Conservation (phyloP, 148 eudicot genomes). For the Camellia japonica region DNA sequence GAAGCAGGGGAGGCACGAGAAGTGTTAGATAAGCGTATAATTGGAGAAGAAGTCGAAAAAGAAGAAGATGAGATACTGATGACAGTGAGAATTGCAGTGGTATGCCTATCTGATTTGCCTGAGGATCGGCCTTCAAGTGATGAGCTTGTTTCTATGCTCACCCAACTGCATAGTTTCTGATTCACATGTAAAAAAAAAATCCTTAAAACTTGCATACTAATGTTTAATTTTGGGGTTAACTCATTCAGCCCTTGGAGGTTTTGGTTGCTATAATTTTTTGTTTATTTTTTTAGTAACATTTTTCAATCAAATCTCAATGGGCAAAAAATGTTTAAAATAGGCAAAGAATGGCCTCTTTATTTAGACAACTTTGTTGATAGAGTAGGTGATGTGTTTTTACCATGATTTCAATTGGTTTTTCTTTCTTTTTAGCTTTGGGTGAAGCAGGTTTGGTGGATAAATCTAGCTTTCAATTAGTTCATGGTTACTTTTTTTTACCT, state of each 20-base stretch:
- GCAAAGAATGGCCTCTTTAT: too few relatives aligned
- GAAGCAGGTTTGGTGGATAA: too few relatives aligned
- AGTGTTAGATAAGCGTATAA: conserved; percentile 70
- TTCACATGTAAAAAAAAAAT: not conserved
- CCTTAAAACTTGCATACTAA: not conserved
- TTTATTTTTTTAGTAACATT: too few relatives aligned
- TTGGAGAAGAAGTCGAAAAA: conserved; percentile 63
- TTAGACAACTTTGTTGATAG: too few relatives aligned
- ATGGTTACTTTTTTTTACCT: too few relatives aligned
- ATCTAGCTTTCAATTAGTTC: too few relatives aligned
- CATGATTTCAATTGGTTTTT: too few relatives aligned
- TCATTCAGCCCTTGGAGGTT: conserved; percentile 7
- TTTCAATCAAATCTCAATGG: too few relatives aligned
- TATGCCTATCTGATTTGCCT: conserved; percentile 77
- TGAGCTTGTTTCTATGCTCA: conserved; percentile 90
- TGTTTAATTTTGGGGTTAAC: too few relatives aligned
- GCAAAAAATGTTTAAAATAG: too few relatives aligned
- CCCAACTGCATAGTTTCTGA: conserved; percentile 83
- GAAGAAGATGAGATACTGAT: conserved; percentile 62
- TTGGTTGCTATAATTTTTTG: conserved; percentile 17
- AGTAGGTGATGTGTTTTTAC: too few relatives aligned
- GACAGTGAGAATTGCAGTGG: conserved; percentile 79
- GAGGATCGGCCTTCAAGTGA: conserved; percentile 86
- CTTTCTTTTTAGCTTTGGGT: too few relatives aligned
- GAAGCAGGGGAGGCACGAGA: conserved; percentile 73